phyloP scores from a whole-genome alignment of 2,329 filamentous ascomycete species.

The Chalaropsis thielavioides region DNA sequence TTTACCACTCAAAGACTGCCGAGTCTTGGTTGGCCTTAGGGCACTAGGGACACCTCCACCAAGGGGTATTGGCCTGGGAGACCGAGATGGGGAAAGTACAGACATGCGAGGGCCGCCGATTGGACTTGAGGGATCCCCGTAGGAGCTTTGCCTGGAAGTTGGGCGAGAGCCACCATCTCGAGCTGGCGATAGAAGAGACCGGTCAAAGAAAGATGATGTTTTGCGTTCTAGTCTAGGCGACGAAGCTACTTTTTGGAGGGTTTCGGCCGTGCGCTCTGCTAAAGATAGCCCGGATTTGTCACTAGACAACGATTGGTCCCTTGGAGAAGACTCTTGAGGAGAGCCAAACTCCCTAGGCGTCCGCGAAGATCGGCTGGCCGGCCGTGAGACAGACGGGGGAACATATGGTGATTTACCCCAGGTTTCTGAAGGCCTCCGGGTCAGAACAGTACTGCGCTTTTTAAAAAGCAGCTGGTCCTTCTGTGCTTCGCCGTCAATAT shows the following conservation, averaged over 20 bases:
- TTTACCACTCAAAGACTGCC: slow-evolving; percentile 6
- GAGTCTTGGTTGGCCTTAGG: slow-evolving; percentile 26
- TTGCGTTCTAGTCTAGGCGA: slow-evolving; percentile 57
- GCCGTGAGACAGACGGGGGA: slow-evolving; percentile 9
- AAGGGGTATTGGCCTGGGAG: slow-evolving; percentile 31
- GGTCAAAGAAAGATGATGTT: slow-evolving; percentile 58
- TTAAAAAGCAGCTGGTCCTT: slow-evolving; percentile 12
- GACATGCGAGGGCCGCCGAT: slow-evolving; percentile 37
- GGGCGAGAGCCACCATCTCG: slow-evolving; percentile 25
- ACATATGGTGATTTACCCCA: slow-evolving; percentile 15
- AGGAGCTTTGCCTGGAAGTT: slow-evolving; percentile 12
- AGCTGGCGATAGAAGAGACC: slow-evolving; percentile 20
- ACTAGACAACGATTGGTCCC: slow-evolving; percentile 12
- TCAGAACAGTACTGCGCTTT: slow-evolving; percentile 21
- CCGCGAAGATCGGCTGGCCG: slow-evolving; percentile 4
- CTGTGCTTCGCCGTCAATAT: background rate
- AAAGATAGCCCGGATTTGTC: slow-evolving; percentile 41
- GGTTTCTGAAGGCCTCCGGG: slow-evolving; percentile 23
- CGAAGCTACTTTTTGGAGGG: slow-evolving; percentile 60
- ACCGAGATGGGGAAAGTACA: slow-evolving; percentile 27
- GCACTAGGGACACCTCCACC: slow-evolving; percentile 32
- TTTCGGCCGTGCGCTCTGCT: slow-evolving; percentile 75
- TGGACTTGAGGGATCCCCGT: slow-evolving; percentile 29
- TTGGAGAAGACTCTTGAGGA: background rate
- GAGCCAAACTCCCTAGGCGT: slow-evolving; percentile 16